phyloP scores from a whole-genome alignment of 768 basidiomycete genomes.

The Psilocybe tampanensis region DNA sequence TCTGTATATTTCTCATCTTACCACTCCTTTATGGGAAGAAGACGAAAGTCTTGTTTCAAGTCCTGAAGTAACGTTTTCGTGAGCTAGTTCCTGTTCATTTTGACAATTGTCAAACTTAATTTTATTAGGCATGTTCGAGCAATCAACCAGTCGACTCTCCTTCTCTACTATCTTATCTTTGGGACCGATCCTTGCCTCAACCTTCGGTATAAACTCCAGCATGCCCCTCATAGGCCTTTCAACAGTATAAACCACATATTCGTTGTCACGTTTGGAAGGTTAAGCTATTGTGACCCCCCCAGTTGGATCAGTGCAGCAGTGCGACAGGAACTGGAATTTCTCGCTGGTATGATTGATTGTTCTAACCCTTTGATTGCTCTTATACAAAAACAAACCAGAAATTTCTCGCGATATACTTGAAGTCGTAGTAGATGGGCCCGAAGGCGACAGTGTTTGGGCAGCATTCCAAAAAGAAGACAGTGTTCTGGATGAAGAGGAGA shows the following conservation, averaged over 20 bases:
- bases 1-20: slow-evolving; percentile 51
- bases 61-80: slow-evolving; percentile 38
- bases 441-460: slow-evolving; percentile 65
- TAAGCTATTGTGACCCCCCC: slow-evolving; percentile 70
- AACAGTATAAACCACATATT: slow-evolving; percentile 71
- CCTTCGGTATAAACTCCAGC: slow-evolving; percentile 60
- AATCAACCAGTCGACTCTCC: slow-evolving; percentile 53
- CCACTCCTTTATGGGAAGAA: slow-evolving; percentile 69
- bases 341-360: slow-evolving; percentile 44
- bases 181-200: slow-evolving; percentile 46
- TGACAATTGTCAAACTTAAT: neutral
- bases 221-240: slow-evolving; percentile 54
- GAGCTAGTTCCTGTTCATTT: slow-evolving; percentile 14
- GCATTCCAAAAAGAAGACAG: slow-evolving; percentile 53
- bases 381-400: slow-evolving; percentile 36
- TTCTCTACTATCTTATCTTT: slow-evolving; percentile 69
- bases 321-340: slow-evolving; percentile 42
- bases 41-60: slow-evolving; percentile 44
- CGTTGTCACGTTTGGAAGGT: slow-evolving; percentile 73
- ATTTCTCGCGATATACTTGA: slow-evolving; percentile 64
- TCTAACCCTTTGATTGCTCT: neutral
- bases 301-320: slow-evolving; percentile 52
- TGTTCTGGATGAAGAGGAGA: slow-evolving; percentile 58
- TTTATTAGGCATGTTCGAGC: slow-evolving; percentile 48
- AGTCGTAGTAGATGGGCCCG: slow-evolving; percentile 71